phyloP scores from a whole-genome alignment of 768 basidiomycete genomes.

The Boletus sp. region DNA sequence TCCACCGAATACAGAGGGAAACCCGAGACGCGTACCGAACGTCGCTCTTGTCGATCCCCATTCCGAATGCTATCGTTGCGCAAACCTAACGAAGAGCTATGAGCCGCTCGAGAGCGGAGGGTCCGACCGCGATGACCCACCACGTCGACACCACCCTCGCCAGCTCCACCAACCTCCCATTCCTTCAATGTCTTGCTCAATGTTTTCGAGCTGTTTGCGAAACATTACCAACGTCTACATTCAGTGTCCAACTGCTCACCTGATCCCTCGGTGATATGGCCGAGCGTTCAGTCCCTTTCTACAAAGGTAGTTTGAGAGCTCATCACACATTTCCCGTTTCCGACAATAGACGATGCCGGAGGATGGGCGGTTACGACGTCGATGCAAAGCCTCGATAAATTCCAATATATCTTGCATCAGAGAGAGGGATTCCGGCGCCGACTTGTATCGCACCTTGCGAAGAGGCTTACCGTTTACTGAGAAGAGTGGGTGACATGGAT shows the following conservation, averaged over 20 bases:
- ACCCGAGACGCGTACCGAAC: conserved; percentile 47
- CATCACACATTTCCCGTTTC: conserved; percentile 63
- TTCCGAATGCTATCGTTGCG: conserved; percentile 81
- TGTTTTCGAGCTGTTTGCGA: conserved; percentile 37
- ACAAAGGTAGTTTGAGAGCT: conserved; percentile 60
- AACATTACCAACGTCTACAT: neutral
- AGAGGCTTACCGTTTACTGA: neutral
- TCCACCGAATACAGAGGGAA: neutral
- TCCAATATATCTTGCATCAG: conserved; percentile 66
- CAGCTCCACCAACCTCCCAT: conserved; percentile 56
- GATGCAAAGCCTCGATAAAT: conserved; percentile 64
- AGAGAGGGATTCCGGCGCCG: conserved; percentile 45
- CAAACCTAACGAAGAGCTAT: conserved; percentile 49
- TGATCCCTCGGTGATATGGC: conserved; percentile 75
- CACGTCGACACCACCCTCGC: conserved; percentile 58
- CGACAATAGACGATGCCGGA: conserved; percentile 81
- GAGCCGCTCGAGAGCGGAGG: neutral
- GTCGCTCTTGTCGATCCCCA: conserved; percentile 83
- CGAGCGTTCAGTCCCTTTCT: conserved; percentile 63
- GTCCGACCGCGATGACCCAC: conserved; percentile 37
- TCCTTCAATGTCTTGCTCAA: conserved; percentile 57
- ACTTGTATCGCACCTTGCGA: conserved; percentile 60
- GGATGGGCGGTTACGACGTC: conserved; percentile 55
- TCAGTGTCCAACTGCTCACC: conserved; percentile 34
- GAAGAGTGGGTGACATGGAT: neutral